A percentile compares a stretch with the other conserved stretches of the same genome.
Conservation (phyloP, 352 stramenopile species). For the Discostella stelligera region DNA sequence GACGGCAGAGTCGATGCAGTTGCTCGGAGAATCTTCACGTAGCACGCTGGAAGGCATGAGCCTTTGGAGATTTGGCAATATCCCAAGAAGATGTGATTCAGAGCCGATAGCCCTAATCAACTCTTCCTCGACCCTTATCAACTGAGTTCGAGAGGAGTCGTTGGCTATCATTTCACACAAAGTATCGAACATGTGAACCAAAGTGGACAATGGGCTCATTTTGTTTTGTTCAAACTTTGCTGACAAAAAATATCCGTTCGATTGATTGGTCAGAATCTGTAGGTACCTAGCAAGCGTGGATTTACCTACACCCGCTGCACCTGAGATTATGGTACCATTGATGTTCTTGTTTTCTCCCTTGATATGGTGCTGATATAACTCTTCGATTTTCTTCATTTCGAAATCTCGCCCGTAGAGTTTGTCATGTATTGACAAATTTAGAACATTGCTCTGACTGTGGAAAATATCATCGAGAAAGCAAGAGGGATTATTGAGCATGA, state of each 20-base stretch:
- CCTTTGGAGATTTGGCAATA: slow-evolving; percentile 19
- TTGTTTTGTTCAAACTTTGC: no score
- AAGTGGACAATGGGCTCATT: no score
- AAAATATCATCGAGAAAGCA: neutral
- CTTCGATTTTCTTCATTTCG: neutral
- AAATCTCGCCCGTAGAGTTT: neutral
- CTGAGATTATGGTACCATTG: neutral
- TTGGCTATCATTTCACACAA: no score
- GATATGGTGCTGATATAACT: neutral
- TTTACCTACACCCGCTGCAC: neutral
- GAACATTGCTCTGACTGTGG: neutral
- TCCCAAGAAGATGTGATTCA: slow-evolving; percentile 16
- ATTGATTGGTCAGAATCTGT: no score
- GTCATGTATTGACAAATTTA: neutral
- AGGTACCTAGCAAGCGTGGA: neutral
- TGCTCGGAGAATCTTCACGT: neutral
- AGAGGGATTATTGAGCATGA: neutral
- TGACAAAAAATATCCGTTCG: no score
- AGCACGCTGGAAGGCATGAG: neutral
- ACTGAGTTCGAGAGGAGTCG: slow-evolving; percentile 22
- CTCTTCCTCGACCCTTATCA: slow-evolving; percentile 8
- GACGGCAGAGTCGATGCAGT: no score
- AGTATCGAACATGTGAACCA: no score
- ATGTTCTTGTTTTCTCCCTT: neutral
- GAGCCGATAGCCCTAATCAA: slow-evolving; percentile 16